phyloP scores from a whole-genome alignment of 176 grass and related monocot species.

The Juncus inflexus region DNA sequence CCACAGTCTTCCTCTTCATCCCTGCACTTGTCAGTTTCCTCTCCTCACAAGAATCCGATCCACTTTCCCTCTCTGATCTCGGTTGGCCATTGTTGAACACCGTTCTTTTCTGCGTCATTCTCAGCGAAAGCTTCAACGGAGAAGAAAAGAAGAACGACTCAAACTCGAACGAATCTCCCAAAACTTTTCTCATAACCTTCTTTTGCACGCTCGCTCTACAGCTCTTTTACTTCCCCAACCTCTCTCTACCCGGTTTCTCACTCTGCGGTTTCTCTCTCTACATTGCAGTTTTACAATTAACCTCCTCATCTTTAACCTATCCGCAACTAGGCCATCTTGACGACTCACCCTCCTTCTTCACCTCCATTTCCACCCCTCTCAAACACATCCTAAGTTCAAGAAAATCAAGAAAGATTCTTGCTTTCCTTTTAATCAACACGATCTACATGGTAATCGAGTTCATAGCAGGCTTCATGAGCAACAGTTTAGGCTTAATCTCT shows the following conservation, averaged over 20 bases:
- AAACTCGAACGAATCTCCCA: constrained; percentile 34
- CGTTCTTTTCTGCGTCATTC: constrained; percentile 59
- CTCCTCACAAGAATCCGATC: constrained; percentile 23
- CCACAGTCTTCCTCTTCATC: constrained; percentile 47
- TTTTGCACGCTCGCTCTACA: constrained; percentile 74
- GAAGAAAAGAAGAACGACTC: constrained; percentile 46
- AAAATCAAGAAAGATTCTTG: constrained; percentile 80
- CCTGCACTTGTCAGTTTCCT: constrained; percentile 48
- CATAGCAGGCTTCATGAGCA: constrained; percentile 80
- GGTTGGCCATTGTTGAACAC: constrained; percentile 68
- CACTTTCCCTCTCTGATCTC: constrained; percentile 27
- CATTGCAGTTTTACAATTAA: constrained; percentile 59
- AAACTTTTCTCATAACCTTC: constrained; percentile 65
- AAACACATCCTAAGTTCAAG: constrained; percentile 83
- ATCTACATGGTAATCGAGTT: constrained; percentile 97
- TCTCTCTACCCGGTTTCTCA: constrained; percentile 63
- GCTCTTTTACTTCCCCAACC: constrained; percentile 85
- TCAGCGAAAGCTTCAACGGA: constrained; percentile 33
- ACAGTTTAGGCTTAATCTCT: constrained; percentile 88
- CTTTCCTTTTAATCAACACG: constrained; percentile 80
- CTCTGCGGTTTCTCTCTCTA: constrained; percentile 69
- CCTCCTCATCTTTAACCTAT: constrained; percentile 38
- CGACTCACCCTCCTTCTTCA: constrained; percentile 47
- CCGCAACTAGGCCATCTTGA: constrained; percentile 47
- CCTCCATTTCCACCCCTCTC: constrained; percentile 56